Conservation (phyloP, 192 early-diverging fungal genomes). For the Umbelopsis sp. region DNA sequence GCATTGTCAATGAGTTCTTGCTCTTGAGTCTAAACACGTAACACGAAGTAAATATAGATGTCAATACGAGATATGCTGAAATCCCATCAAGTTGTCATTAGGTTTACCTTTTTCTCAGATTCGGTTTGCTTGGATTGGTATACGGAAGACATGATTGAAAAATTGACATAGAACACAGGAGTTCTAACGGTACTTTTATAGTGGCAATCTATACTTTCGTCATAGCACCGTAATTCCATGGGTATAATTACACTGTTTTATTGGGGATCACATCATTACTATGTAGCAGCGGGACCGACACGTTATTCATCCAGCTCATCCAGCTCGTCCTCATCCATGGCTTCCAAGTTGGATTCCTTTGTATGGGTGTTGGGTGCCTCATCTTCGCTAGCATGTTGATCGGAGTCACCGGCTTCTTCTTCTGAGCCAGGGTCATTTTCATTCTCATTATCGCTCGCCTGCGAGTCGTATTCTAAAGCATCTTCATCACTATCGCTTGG, state of each 20-base stretch:
- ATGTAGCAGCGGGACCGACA: neutral
- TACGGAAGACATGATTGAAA: constrained; percentile 3
- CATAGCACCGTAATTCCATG: constrained; percentile 9
- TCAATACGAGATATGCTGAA: neutral
- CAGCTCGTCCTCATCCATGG: constrained; percentile 31
- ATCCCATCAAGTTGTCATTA: neutral
- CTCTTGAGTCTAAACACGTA: constrained; percentile 1
- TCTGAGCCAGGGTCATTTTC: constrained; percentile 25
- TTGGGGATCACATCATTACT: neutral
- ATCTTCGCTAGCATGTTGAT: constrained; percentile 20
- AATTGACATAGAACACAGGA: no score
- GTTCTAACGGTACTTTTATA: neutral
- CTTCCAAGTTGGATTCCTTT: constrained; percentile 27
- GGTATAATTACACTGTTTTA: neutral
- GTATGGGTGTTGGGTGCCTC: neutral
- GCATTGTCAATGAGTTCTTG: constrained; percentile 14
- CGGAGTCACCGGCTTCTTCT: constrained; percentile 22
- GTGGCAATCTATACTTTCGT: neutral
- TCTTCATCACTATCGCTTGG: constrained; percentile 34
- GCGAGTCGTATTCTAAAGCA: constrained; percentile 30
- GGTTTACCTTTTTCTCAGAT: neutral
- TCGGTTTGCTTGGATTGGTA: constrained; percentile 11
- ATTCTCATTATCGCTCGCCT: constrained; percentile 23
- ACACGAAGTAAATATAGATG: no score
- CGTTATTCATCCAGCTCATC: constrained; percentile 16